Base-by-base conservation (phyloP, 2,329 filamentous ascomycete genomes). In the Emergomyces africanus region DNA sequence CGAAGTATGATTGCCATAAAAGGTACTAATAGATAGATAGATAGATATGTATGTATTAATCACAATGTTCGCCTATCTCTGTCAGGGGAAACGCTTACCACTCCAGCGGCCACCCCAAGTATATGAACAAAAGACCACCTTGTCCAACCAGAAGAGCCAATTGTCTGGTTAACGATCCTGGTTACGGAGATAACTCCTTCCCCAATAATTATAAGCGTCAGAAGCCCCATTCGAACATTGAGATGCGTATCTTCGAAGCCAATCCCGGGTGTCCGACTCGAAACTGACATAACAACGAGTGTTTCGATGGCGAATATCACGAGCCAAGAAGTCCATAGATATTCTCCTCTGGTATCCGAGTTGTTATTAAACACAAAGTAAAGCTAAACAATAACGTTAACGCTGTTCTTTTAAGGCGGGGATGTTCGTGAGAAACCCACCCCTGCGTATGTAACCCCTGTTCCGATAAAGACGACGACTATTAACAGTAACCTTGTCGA, bases 191-290 rank as follows among this genome's bases (percentile, higher is more conserved):
- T 83, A 18, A 84, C 80, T 56, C 83, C 83, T 65, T 87, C 84
- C 15, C 84, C 84, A 60, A 87, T 79, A 59, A 87, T 83, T 61
- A 87, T 85, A 54, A 86, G 75, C 0, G 83, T 87, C 59, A 87
- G 73, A 2, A 86, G 74, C 14, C 79, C 80, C 78, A 87, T 80
- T 10, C 85, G 78, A 65, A 84, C 81, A 65, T 83, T 83, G 58
- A 87, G 69, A 66, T 86, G 82, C 0, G 82, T 86, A 59, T 80
- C 75, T 61, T 82, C 79, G 66, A 87, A 84, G 58, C 81, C 82
- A 49, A 86, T 75, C 55, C 81, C 78, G 3, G 78, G 74, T 68
- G 78, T 85, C 28, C 75, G 70, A 54, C 77, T 79, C 10, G 83
- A 84, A 4, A 84, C 71, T 4, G 69, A 70, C 39, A 86, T 75